Conservation (phyloP, 208 protist species). For the Trypanosomatidae sp. region DNA sequence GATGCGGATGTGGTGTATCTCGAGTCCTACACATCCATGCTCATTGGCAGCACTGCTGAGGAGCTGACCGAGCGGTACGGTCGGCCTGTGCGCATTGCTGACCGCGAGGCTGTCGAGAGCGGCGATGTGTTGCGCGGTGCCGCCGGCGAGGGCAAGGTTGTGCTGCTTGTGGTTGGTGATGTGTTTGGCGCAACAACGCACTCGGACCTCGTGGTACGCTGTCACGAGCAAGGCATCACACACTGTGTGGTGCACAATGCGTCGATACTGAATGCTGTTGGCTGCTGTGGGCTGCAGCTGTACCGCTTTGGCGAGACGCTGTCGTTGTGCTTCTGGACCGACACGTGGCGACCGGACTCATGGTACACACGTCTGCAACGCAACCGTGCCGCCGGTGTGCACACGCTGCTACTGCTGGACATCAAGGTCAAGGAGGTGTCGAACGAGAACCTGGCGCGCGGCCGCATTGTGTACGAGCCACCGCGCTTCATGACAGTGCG, state of each 20-base stretch:
- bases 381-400: constrained; percentile 89
- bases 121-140: constrained; percentile 82
- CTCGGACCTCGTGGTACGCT: constrained; percentile 95
- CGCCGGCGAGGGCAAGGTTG: constrained; percentile 83
- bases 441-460: constrained; percentile 92
- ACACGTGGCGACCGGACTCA: constrained; percentile 94
- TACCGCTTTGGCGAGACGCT: constrained; percentile 98
- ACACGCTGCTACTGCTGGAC: constrained; percentile 98
- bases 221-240: constrained; percentile 71
- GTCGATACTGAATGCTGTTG: constrained; percentile 99
- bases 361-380: constrained; percentile 95
- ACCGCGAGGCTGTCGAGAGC: constrained; percentile 94
- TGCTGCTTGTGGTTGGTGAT: constrained; percentile 98
- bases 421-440: constrained; percentile 99
- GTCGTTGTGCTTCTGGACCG: constrained; percentile 95
- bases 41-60: constrained; percentile 74
- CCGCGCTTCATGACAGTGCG: constrained; percentile 98
- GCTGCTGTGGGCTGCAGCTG: constrained; percentile 97
- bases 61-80: constrained; percentile 86
- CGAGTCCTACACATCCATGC: constrained; percentile 98
- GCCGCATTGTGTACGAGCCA: constrained; percentile 94
- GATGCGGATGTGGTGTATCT: constrained; percentile 92
- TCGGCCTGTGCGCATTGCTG: constrained; percentile 84
- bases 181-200: constrained; percentile 99
- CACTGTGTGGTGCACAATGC: constrained; percentile 97